These are phyloP conservation scores for Colletotrichum destructivum DNA, from an alignment of 2,329 filamentous ascomycete genomes.

Conservation along the genomic window DNA sequence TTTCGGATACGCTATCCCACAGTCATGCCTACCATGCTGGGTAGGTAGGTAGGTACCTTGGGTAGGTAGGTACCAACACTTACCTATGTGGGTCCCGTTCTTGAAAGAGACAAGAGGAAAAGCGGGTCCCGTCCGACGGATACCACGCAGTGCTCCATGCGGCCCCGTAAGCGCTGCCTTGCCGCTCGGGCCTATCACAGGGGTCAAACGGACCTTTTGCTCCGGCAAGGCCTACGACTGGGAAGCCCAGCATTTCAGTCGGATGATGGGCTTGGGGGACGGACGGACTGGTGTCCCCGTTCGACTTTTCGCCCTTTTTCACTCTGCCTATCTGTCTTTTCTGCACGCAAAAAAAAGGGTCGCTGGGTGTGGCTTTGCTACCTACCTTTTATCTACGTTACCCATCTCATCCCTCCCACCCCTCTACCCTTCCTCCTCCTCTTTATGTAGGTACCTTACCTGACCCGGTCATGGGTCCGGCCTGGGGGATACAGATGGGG, in stretches of 20 bases:
- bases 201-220: constrained; percentile 37
- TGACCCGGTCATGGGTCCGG: constrained; percentile 20
- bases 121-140: constrained; percentile 23
- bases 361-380: constrained; percentile 31
- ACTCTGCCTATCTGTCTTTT: not conserved
- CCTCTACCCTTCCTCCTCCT: not conserved
- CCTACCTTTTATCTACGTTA: not conserved
- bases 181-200: constrained; percentile 39
- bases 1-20: no score
- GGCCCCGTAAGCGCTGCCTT: constrained; percentile 40
- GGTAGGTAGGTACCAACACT: not conserved
- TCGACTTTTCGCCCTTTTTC: constrained; percentile 5
- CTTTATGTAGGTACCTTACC: constrained; percentile 10
- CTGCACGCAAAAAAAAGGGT: not conserved
- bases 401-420: not conserved
- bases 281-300: constrained; percentile 9
- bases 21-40: no score
- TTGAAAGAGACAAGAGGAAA: constrained; percentile 5
- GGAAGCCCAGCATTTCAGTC: not conserved
- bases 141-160: constrained; percentile 35
- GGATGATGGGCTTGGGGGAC: constrained; percentile 19
- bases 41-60: no score
- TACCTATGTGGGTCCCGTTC: constrained; percentile 16
- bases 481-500: constrained; percentile 21
- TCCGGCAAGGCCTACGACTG: constrained; percentile 36